Percentiles rank a stretch among this genome's conserved stretches.
Evolutionary conservation across 73 alveolate species (phyloP).

Genomic region (Symbiodinium pilosum): DNA sequence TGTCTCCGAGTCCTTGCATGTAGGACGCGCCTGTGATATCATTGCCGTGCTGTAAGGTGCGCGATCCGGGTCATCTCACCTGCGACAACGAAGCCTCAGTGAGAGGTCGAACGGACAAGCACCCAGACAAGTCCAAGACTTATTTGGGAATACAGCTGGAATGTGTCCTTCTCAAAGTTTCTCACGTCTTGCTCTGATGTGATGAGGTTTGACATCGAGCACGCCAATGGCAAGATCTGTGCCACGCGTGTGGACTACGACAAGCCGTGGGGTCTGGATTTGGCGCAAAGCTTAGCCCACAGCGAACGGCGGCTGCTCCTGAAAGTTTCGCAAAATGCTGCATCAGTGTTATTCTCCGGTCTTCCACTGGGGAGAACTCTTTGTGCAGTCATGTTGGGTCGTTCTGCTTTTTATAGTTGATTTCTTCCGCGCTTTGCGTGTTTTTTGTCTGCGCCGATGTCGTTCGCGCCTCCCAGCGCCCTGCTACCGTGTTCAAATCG

Average conservation of each 20-base stretch:
- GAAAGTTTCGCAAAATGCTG: too few relatives aligned
- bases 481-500: too few relatives aligned
- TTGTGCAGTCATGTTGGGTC: too few relatives aligned
- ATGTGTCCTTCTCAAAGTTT: too few relatives aligned
- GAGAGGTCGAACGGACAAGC: neutral
- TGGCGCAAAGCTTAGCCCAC: neutral
- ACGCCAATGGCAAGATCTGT: constrained; percentile 8
- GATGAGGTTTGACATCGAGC: constrained; percentile 12
- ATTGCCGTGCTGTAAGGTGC: neutral
- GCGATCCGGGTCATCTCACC: neutral
- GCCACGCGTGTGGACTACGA: neutral
- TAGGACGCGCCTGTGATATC: neutral
- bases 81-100: neutral
- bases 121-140: neutral
- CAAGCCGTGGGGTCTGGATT: neutral
- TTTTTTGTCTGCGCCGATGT: too few relatives aligned
- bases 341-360: too few relatives aligned
- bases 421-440: too few relatives aligned
- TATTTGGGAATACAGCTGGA: neutral
- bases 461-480: too few relatives aligned
- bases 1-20: neutral
- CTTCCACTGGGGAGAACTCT: too few relatives aligned
- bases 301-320: too few relatives aligned
- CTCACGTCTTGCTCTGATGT: neutral
- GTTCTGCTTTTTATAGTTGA: too few relatives aligned